A percentile compares a stretch with the other conserved stretches of the same genome.
These are phyloP conservation scores for Acanthamoeba triangularis DNA, from an alignment of 208 protist genomes.

Conservation along the genomic window DNA sequence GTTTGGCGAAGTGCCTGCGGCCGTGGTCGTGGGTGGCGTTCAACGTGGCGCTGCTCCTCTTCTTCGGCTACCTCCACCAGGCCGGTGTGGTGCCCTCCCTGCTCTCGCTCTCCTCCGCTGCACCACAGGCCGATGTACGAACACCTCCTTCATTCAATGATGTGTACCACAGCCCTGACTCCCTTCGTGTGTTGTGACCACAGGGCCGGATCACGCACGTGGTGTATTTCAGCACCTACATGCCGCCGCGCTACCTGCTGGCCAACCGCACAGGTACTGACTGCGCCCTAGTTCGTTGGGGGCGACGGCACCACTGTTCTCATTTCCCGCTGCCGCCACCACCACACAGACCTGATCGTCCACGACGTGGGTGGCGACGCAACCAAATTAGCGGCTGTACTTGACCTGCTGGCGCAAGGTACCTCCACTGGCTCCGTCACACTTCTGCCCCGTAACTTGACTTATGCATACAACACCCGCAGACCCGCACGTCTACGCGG, in stretches of 20 bases:
- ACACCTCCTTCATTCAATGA: background rate
- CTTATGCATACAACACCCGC: no score
- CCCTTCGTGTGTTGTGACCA: background rate
- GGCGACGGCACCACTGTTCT: background rate
- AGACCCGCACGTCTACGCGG: background rate
- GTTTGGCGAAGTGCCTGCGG: background rate
- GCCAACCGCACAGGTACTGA: background rate
- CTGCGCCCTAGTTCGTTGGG: background rate
- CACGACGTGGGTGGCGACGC: constrained; percentile 17
- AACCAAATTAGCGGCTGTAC: background rate
- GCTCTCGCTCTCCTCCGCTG: background rate
- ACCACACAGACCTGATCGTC: background rate
- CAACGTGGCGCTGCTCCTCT: constrained; percentile 48
- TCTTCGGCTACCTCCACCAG: constrained; percentile 71
- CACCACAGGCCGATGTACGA: background rate
- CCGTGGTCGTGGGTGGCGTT: constrained; percentile 47
- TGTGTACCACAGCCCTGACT: no score
- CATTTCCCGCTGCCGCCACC: background rate
- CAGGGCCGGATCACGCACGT: background rate
- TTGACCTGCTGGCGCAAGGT: background rate
- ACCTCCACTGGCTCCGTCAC: background rate
- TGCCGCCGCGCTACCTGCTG: constrained; percentile 67
- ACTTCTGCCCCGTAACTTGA: no score
- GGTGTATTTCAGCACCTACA: constrained; percentile 63
- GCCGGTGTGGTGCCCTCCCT: constrained; percentile 62